Evolutionary conservation across 1,284 basidiomycete species (phyloP).

Genomic region (Psilocybe mexicana): DNA sequence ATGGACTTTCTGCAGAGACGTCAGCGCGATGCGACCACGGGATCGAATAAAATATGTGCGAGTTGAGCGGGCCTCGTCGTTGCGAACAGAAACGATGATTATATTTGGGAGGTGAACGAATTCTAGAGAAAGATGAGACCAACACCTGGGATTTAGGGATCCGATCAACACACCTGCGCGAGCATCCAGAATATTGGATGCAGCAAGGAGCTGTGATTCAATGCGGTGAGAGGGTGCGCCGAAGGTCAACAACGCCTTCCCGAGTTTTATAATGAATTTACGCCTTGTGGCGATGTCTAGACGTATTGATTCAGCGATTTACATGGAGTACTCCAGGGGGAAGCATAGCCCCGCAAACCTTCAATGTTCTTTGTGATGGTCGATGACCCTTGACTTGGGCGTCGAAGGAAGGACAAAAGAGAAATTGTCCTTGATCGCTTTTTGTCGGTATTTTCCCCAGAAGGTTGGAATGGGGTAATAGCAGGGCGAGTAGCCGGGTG

Average conservation of each 20-base stretch:
- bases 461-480: slow-evolving; percentile 15
- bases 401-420: slow-evolving; percentile 18
- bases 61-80: slow-evolving; percentile 54
- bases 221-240: slow-evolving; percentile 88
- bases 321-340: not conserved
- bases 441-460: not conserved
- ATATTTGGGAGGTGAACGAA: slow-evolving; percentile 83
- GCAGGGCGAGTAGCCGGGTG: slow-evolving; percentile 9
- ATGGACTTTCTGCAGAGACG: slow-evolving; percentile 72
- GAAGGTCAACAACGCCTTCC: slow-evolving; percentile 78
- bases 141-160: not conserved
- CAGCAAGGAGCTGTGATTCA: slow-evolving; percentile 72
- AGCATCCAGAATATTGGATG: slow-evolving; percentile 45
- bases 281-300: slow-evolving; percentile 61
- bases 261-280: slow-evolving; percentile 78
- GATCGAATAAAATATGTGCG: slow-evolving; percentile 81
- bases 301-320: not conserved
- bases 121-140: slow-evolving; percentile 38
- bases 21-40: slow-evolving; percentile 70
- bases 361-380: slow-evolving; percentile 37
- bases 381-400: slow-evolving; percentile 25
- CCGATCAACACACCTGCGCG: slow-evolving; percentile 36
- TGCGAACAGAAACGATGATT: slow-evolving; percentile 76
- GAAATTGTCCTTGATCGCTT: slow-evolving; percentile 19
- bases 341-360: slow-evolving; percentile 25